Evolutionary conservation across 768 basidiomycete species (phyloP), one percentile per base, ranked within the genome.

Genomic region (Cyclocybe cylindracea): DNA sequence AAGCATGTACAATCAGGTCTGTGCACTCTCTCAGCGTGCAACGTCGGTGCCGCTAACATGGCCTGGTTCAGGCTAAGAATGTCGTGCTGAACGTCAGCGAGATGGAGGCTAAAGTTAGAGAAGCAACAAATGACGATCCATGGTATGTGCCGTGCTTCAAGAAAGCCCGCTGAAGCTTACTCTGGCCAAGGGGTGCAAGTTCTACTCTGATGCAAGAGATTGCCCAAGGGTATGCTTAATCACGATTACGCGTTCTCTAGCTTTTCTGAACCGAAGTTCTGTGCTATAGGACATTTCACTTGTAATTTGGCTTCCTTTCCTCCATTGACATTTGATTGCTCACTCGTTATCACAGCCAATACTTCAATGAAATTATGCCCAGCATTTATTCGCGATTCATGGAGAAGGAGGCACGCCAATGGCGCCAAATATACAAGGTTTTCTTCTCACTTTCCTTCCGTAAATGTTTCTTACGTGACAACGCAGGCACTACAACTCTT

Each of bases 361-460:
- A 94, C 56, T 99, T 99, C 73, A 99, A 98, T 70, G 96, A 99
- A 75, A 94, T 98, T 66, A 98, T 99, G 94, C 96, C 97, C 3
- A 86, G 84, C 63, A 97, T 98, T 60, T 98, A 97, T 69, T 80
- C 85, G 7, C 84, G 93, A 24, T 97, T 96, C 69, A 96, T 95
- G 86, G 92, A 98, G 70, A 98, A 98, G 72, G 97, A 99, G 70
- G 97, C 97, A 0, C 78, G 89, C 16, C 92, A 99, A 66, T 99
- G 97, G 97, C 80, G 97, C 34, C 94, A 99, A 69, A 98, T 99
- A 51, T 99, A 99, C 82, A 99, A 99, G 79, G 93, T 85, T 37
- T 14, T 32, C 39, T 18, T n/a, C 24, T 40, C 42, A 18, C 54
- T 34, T 41, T 19, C 33, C 2, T 10, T 24, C 10, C 33, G 34